phyloP scores from a whole-genome alignment of 257 asterid species.

The Nicotiana tabacum region DNA sequence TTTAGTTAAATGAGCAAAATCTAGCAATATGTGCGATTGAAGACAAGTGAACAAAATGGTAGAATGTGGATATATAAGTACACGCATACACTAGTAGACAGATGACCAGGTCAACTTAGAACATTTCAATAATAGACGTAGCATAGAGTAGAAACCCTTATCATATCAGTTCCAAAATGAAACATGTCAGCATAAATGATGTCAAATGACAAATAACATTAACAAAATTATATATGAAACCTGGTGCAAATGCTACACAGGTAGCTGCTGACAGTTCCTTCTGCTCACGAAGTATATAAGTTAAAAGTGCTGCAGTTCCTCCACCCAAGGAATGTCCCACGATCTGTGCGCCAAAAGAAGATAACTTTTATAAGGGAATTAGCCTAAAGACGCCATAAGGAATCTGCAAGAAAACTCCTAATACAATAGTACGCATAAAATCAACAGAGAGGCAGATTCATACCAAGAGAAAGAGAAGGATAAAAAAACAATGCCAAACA shows the following conservation, averaged over 20 bases:
- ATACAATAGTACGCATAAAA: not conserved
- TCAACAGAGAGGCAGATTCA: not conserved
- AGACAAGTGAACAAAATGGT: not conserved
- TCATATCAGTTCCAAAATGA: not conserved
- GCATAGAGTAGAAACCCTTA: not conserved
- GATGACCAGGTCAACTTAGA: not conserved
- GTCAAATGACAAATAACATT: not conserved
- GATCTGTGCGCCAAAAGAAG: slow-evolving; percentile 37
- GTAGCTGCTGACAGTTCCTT: slow-evolving; percentile 73
- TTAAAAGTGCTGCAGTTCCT: slow-evolving; percentile 87
- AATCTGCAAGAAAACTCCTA: not conserved
- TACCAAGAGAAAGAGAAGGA: slow-evolving; percentile 1
- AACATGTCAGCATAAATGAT: not conserved
- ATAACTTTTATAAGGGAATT: not conserved
- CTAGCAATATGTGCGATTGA: not conserved
- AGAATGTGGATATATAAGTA: not conserved
- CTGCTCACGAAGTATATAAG: slow-evolving; percentile 82
- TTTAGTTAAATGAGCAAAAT: not conserved
- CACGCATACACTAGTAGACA: not conserved
- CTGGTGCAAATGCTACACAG: slow-evolving; percentile 98
- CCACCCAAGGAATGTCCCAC: slow-evolving; percentile 99
- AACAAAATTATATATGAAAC: slow-evolving; percentile 28
- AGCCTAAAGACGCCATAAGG: not conserved
- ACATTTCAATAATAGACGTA: not conserved
- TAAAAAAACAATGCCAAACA: not conserved